Conservation (phyloP, 495 filamentous ascomycete species). For the Penicillium longicatenatum region DNA sequence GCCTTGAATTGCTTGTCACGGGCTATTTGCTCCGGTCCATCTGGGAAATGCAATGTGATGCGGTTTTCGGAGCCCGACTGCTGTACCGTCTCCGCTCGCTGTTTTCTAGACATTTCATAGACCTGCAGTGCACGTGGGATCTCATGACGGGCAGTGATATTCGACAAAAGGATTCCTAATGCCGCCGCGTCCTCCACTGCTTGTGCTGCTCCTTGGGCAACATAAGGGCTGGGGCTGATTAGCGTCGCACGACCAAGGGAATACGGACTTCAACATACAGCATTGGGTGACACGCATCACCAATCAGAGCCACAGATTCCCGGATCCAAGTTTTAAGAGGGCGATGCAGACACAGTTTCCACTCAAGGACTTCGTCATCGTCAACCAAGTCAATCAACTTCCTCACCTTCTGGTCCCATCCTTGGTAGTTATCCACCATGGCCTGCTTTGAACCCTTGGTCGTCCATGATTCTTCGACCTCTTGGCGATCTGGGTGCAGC, state of each 20-base stretch:
- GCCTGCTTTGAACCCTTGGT: constrained; percentile 44
- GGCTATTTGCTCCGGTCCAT: constrained; percentile 53
- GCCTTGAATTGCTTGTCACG: constrained; percentile 48
- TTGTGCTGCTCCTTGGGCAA: constrained; percentile 55
- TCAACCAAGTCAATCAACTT: constrained; percentile 40
- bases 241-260: background rate
- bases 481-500: constrained; percentile 40
- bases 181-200: constrained; percentile 59
- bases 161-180: constrained; percentile 48
- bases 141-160: constrained; percentile 39
- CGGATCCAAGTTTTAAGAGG: constrained; percentile 59
- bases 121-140: constrained; percentile 44
- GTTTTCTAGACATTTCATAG: constrained; percentile 52
- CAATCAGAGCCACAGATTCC: constrained; percentile 61
- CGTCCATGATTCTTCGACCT: constrained; percentile 46
- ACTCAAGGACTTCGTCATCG: constrained; percentile 61
- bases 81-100: constrained; percentile 53
- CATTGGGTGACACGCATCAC: constrained; percentile 71
- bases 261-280: constrained; percentile 34
- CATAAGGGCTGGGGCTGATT: constrained; percentile 35
- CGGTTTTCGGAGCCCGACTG: constrained; percentile 53
- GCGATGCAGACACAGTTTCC: constrained; percentile 62
- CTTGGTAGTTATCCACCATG: constrained; percentile 43
- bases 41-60: constrained; percentile 53
- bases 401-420: constrained; percentile 38